These are phyloP conservation scores for Phlebiopsis flavidoalba DNA, from an alignment of 768 basidiomycete species.

Conservation along the genomic window DNA sequence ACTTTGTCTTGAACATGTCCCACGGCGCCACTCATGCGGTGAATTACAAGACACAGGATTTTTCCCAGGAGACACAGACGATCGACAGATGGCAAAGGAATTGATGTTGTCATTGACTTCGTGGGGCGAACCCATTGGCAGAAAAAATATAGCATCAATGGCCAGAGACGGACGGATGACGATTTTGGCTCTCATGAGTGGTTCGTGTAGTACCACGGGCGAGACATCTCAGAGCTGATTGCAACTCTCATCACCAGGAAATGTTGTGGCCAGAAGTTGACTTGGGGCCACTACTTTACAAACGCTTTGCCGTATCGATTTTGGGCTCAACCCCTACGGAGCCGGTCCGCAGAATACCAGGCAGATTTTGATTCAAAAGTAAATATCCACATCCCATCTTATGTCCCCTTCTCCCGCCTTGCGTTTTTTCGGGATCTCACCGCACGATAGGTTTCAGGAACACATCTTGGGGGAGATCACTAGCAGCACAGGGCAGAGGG, in stretches of 20 bases:
- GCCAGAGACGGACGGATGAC: constrained; percentile 75
- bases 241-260: neutral
- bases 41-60: constrained; percentile 85
- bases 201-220: constrained; percentile 43
- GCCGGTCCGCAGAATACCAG: constrained; percentile 73
- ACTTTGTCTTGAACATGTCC: constrained; percentile 63
- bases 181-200: constrained; percentile 59
- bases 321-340: constrained; percentile 83
- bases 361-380: constrained; percentile 61
- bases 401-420: neutral
- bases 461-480: constrained; percentile 57
- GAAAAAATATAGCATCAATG: constrained; percentile 64
- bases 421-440: neutral
- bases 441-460: constrained; percentile 41
- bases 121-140: constrained; percentile 73
- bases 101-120: constrained; percentile 82
- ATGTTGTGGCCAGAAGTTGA: constrained; percentile 30
- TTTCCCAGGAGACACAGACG: constrained; percentile 65
- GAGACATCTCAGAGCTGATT: constrained; percentile 29
- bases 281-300: constrained; percentile 67
- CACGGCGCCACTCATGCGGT: constrained; percentile 70
- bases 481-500: constrained; percentile 50
- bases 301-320: constrained; percentile 85
- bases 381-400: constrained; percentile 12
- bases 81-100: constrained; percentile 66